These are phyloP conservation scores for Entomophthora muscae DNA, from an alignment of 371 early-diverging fungal species.

Conservation along the genomic window DNA sequence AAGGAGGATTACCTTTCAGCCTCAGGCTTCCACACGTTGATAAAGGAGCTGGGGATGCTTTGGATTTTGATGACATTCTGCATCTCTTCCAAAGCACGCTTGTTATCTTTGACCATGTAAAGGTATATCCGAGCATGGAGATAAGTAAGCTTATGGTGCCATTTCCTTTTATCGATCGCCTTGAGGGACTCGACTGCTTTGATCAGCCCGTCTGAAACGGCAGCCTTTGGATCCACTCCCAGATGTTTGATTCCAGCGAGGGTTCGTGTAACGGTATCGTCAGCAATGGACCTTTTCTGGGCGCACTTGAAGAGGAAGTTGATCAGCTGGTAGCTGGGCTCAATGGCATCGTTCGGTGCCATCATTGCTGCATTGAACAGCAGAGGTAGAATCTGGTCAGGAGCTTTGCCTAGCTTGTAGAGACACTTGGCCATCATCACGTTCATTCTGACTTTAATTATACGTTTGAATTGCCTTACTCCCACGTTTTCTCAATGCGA, in stretches of 20 bases:
- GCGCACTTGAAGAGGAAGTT: background rate
- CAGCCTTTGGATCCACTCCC: background rate
- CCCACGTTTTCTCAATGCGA: background rate
- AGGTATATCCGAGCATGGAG: background rate
- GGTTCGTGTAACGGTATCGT: background rate
- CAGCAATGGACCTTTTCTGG: background rate
- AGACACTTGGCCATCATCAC: background rate
- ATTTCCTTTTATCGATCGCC: background rate
- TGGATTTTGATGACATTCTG: background rate
- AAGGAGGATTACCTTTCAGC: background rate
- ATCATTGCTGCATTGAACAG: background rate
- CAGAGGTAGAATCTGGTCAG: background rate
- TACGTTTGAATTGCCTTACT: background rate
- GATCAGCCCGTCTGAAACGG: background rate
- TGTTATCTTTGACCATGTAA: background rate
- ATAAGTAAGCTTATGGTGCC: background rate
- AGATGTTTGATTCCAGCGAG: background rate
- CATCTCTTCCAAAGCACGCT: slow-evolving; percentile 1
- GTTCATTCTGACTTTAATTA: background rate
- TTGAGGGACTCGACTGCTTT: background rate
- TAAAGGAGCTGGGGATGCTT: background rate
- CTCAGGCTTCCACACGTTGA: slow-evolving; percentile 1
- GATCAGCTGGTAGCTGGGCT: background rate
- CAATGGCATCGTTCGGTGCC: background rate
- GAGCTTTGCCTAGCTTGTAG: background rate